Evolutionary conservation across 768 basidiomycete species (phyloP).

Genomic region (Boletus speciosus): DNA sequence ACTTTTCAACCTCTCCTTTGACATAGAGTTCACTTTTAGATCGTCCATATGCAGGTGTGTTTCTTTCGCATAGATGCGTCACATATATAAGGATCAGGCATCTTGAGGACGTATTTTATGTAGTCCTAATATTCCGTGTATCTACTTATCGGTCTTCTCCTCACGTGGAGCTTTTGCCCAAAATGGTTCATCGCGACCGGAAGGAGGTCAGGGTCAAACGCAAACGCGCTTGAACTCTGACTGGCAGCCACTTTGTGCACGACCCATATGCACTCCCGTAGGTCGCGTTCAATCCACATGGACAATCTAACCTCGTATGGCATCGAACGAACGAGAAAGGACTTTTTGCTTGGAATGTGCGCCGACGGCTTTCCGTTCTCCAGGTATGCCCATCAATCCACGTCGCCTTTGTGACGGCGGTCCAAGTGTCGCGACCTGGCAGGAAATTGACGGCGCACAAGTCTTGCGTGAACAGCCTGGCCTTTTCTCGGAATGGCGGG

Average conservation of each 20-base stretch:
- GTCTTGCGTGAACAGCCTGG: constrained; percentile 63
- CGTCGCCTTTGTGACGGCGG: neutral
- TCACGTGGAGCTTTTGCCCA: neutral
- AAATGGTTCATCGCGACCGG: neutral
- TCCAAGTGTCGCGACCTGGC: constrained; percentile 3
- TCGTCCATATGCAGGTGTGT: constrained; percentile 10
- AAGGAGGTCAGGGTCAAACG: neutral
- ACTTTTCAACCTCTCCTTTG: constrained; percentile 1
- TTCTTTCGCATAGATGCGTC: constrained; percentile 28
- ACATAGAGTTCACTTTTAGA: constrained; percentile 27
- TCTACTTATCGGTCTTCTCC: constrained; percentile 16
- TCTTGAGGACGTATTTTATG: constrained; percentile 36
- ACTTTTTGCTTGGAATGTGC: constrained; percentile 19
- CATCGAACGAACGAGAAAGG: constrained; percentile 20
- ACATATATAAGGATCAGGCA: constrained; percentile 32
- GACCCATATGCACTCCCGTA: constrained; percentile 10
- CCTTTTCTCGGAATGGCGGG: constrained; percentile 58
- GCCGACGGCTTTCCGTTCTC: constrained; percentile 33
- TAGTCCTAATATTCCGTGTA: constrained; percentile 31
- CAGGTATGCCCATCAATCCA: constrained; percentile 22
- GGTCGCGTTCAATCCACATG: constrained; percentile 16
- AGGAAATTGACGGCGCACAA: constrained; percentile 44
- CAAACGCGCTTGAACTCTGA: constrained; percentile 7
- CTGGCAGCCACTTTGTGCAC: neutral
- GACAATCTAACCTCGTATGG: constrained; percentile 24